phyloP scores from a whole-genome alignment of 148 eudicot species.

The Diospyros kaki region DNA sequence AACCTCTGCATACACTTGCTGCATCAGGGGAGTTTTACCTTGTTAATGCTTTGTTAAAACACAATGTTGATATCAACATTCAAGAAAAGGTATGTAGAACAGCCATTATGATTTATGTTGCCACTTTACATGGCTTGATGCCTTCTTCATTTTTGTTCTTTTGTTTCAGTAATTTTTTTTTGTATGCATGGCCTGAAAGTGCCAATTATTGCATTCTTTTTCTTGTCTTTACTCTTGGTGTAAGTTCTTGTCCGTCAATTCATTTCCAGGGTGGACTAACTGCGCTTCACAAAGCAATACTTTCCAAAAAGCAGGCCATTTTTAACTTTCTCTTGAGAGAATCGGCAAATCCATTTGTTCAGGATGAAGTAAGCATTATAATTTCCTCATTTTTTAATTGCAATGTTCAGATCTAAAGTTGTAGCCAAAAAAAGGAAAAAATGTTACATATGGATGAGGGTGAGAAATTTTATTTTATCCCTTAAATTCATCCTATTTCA shows the following conservation, averaged over 20 bases:
- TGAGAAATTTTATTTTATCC: too few relatives aligned
- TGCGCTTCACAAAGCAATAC: constrained; percentile 84
- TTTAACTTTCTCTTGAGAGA: constrained; percentile 71
- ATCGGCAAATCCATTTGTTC: constrained; percentile 80
- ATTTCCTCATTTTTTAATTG: not conserved
- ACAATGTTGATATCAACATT: constrained; percentile 59
- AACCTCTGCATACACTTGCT: constrained; percentile 78
- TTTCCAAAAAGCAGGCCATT: constrained; percentile 83
- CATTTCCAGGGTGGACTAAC: constrained; percentile 71
- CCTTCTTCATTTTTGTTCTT: not conserved
- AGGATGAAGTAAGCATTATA: constrained; percentile 60
- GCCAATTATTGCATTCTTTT: not conserved
- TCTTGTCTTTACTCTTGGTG: constrained; percentile 6
- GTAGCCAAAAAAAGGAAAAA: too few relatives aligned
- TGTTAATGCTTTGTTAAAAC: constrained; percentile 54
- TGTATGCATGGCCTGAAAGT: not conserved
- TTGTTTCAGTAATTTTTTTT: not conserved
- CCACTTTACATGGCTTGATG: not conserved
- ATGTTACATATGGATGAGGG: too few relatives aligned
- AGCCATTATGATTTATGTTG: not conserved
- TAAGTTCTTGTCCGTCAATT: constrained; percentile 1
- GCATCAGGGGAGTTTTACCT: constrained; percentile 91
- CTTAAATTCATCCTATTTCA: too few relatives aligned
- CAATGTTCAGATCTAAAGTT: not conserved
- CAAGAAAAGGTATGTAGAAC: constrained; percentile 52